These are phyloP conservation scores for Lizonia empirigonia DNA, from an alignment of 2,329 filamentous ascomycete genomes.

Conservation along the genomic window DNA sequence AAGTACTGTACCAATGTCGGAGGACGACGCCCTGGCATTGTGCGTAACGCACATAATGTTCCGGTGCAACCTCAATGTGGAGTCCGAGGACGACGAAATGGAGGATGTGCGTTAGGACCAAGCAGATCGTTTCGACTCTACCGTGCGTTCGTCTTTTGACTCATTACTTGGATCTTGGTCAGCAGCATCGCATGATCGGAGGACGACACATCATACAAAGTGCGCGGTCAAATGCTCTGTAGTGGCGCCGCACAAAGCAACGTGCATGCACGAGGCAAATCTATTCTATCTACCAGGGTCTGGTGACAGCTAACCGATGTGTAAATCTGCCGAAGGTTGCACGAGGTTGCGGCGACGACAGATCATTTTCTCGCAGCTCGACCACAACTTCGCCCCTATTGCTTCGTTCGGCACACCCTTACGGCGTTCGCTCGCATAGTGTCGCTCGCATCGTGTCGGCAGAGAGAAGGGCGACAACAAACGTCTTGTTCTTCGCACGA, in stretches of 20 bases:
- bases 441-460: background rate
- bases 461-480: background rate
- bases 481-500: background rate
- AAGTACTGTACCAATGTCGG: conserved; percentile 1
- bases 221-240: too few species aligned
- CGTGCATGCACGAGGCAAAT: conserved; percentile 9
- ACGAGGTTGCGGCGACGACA: conserved; percentile 14
- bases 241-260: too few species aligned
- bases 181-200: background rate
- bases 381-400: background rate
- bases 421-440: background rate
- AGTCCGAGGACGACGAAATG: conserved; percentile 7
- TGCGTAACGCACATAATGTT: conserved; percentile 6
- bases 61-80: background rate
- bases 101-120: conserved; percentile 6
- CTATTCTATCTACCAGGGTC: background rate
- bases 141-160: background rate
- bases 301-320: background rate
- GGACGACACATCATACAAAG: background rate
- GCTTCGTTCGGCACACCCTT: background rate
- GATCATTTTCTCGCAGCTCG: conserved; percentile 2
- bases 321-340: conserved; percentile 6
- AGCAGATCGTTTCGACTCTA: background rate
- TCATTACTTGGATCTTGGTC: background rate
- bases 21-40: conserved; percentile 1